Evolutionary conservation across 2,329 filamentous ascomycete genomes (phyloP), one percentile per base, ranked within the genome.

Genomic region (Sarocladium brachiariae): DNA sequence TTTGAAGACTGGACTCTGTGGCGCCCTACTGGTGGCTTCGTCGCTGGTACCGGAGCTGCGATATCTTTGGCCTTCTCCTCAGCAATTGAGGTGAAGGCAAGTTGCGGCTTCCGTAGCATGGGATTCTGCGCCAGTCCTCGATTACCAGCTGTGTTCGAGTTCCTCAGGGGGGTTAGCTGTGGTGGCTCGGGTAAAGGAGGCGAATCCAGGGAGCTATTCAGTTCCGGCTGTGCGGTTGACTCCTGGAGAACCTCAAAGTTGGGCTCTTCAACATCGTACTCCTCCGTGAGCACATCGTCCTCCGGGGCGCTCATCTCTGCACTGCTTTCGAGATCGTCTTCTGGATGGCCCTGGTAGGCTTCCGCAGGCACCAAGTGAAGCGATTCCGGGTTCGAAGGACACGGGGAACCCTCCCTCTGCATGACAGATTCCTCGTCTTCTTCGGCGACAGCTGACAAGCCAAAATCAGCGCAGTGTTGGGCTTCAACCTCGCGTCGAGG

Each of bases 111-210:
- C 35, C 35, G 45, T 45, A 41, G n/a, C 51, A 46, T 45, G 30
- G 16, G 16, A 11, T 46, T 24, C 16, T 19, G 46, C 13, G 37
- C 31, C 5, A 37, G 3, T 30, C 70, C 63, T 55, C 69, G 55
- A 56, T 81, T 81, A 2, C 74, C 77, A 0, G 76, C 75, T 1
- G 75, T 70, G 10, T 67, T 66, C 2, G 73, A 76, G 52, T 78
- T 74, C 46, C 73, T 73, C 0, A 84, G 66, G 1, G 80, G 78
- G 45, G 70, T 76, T 45, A 76, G 56, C 45, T 71, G 74, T 14
- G 69, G 74, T 2, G 72, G 71, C 31, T 69, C 63, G 0, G 75
- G 74, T 2, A 77, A 61, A 2, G 76, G 71, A 2, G 73, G 68
- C 2, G 75, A 72, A 14, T 70, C 65, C 27, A 67, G 54, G 2